Base-by-base conservation (phyloP, 2,329 filamentous ascomycete genomes). In the Xylariaceae sp. region DNA sequence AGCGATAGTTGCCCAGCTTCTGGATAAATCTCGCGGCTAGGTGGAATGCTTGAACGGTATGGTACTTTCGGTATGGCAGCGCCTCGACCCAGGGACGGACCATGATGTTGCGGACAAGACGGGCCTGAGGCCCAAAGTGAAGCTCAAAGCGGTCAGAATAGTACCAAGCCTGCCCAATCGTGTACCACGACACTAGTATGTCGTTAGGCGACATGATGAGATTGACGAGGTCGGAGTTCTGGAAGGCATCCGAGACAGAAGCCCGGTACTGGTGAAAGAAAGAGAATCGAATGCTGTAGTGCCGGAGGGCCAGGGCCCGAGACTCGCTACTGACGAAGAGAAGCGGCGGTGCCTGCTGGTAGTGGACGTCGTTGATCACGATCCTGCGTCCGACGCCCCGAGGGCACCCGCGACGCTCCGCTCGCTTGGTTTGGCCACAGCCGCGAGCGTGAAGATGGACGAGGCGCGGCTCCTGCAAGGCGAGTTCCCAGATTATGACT, bases 101-200 rank as follows among this genome's bases (percentile, higher is more conserved):
- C 21, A 49, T 30, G 0, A 56, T 3, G 33, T 53, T 53, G 27
- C 39, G 39, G 13, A 56, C 40, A 4, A 16, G 20, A 4, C 39
- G 7, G n/a, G 53, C 53, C 3, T 27, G 4, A n/a, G 15, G 13
- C 4, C 48, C 30, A 15, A 56, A 56, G 6, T n/a, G 3, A 9
- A 52, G 10, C 2, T 16, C 1, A 21, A 45, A 41, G 3, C 6
- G 2, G 6, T 1, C 2, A 3, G 3, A 9, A 15, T 27, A 3
- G 11, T 13, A 15, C 11, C n/a, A n/a, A n/a, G n/a, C n/a, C 23
- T 42, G 16, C 0, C 11, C 2, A 0, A 13, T 2, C 4, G 24
- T 7, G 5, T 53, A 27, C 53, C 53, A 56, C 7, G 44, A 40
- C 3, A 48, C 53, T 10, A 53, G 16, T n/a, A 56, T 45, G 35